phyloP scores from a whole-genome alignment of 225 moss, liverwort and hornwort species.

The Lunularia cruciata region DNA sequence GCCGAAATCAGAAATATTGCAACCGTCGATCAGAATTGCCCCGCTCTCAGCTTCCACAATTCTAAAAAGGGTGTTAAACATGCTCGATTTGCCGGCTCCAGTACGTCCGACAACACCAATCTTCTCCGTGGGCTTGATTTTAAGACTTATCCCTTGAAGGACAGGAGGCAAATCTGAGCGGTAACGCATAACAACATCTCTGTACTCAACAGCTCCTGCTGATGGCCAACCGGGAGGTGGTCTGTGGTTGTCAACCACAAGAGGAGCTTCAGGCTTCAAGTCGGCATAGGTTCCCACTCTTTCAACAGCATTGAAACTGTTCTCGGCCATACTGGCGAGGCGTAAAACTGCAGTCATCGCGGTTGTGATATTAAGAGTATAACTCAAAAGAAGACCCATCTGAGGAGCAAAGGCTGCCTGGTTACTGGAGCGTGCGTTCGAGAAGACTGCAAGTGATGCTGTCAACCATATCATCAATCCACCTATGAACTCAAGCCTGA shows the following conservation, averaged over 20 bases:
- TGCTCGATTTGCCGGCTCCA: constrained; percentile 72
- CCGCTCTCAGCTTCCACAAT: constrained; percentile 69
- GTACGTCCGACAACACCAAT: constrained; percentile 78
- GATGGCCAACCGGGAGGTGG: constrained; percentile 74
- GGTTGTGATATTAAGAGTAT: constrained; percentile 75
- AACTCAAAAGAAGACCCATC: constrained; percentile 94
- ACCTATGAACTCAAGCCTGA: constrained; percentile 89
- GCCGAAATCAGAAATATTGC: constrained; percentile 57
- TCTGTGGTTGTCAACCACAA: constrained; percentile 62
- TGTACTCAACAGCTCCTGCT: constrained; percentile 56
- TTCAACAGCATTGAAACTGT: constrained; percentile 76
- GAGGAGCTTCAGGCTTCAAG: constrained; percentile 56
- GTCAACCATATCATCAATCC: constrained; percentile 93
- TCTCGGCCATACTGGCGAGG: constrained; percentile 81
- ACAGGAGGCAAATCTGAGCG: constrained; percentile 69
- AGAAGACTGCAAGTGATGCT: constrained; percentile 80
- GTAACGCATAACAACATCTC: constrained; percentile 64
- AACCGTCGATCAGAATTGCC: constrained; percentile 55
- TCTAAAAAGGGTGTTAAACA: constrained; percentile 75
- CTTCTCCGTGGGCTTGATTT: constrained; percentile 60
- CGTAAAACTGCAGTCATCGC: constrained; percentile 84
- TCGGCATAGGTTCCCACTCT: constrained; percentile 68
- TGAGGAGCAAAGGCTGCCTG: constrained; percentile 82
- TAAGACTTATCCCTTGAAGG: constrained; percentile 57
- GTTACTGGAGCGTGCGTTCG: constrained; percentile 65